Evolutionary conservation across 2,329 filamentous ascomycete genomes (phyloP), one percentile per base, ranked within the genome.

Genomic region (Thielaviopsis ethacetica): DNA sequence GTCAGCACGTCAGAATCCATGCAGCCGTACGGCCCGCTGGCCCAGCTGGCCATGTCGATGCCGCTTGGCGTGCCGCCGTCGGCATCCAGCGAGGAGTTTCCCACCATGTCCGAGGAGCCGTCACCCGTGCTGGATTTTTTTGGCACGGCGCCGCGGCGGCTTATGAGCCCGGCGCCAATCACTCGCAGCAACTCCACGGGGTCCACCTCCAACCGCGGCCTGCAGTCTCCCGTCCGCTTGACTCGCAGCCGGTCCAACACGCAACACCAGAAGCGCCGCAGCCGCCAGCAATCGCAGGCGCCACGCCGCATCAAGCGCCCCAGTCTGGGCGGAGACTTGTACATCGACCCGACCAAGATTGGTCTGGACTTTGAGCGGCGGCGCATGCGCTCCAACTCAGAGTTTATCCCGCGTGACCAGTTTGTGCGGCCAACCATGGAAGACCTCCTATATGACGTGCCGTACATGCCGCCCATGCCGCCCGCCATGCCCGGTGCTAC

Each of bases 1-100:
- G 71, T 84, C 30, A 83, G 80, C 69, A 85, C 82, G 1, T 76
- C 82, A 1, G 80, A 83, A 50, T 76, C 76, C 1, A 85, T 86
- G 83, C 78, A 84, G 63, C 78, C 76, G 0, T 71, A 79, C 57
- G 82, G 80, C 2, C 80, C 81, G 10, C 65, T 86, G 58, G 81
- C 82, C 2, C 78, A 80, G 63, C 73, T 85, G 50, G 76, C 79
- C n/a, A 71, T 71, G 58, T 77, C 76, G 2, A 68, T 66, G 3
- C 63, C 38, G 10, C 66, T 3, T 68, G 69, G 54, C 63, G 65
- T 12, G 56, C 26, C 49, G 44, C 22, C n/a, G 15, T 56, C 41
- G 9, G 47, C 27, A 5, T 27, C 30, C 15, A 57, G 49, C 3
- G 57, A 61, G 38, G 56, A 57, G 26, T 60, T 62, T 19, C 51